Percentiles rank a stretch among this genome's conserved stretches.
These are phyloP conservation scores for Cystobasidium sp. DNA, from an alignment of 1,284 basidiomycete species.

Conservation along the genomic window DNA sequence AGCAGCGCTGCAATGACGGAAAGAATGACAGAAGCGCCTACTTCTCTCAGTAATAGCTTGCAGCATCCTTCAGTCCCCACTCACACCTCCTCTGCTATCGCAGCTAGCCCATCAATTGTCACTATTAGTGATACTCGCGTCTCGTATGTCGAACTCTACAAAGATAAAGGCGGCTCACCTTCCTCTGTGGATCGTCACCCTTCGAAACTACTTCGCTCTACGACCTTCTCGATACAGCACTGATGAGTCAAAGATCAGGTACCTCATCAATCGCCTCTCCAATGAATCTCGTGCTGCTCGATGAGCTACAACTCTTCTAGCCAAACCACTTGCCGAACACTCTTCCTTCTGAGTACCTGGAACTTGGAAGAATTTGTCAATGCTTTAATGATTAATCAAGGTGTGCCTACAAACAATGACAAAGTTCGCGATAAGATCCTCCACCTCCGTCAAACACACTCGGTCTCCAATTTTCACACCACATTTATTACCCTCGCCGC, in stretches of 20 bases:
- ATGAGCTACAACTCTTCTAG: neutral
- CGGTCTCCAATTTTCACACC: neutral
- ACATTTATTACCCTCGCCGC: conserved; percentile 14
- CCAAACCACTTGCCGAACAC: too few relatives aligned
- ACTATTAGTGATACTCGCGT: too few relatives aligned
- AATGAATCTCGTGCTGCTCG: neutral
- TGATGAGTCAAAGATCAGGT: neutral
- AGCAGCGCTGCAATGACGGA: too few relatives aligned
- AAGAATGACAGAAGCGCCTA: too few relatives aligned
- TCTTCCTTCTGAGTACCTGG: neutral
- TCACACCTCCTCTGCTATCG: too few relatives aligned
- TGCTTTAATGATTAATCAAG: neutral
- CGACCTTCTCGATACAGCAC: neutral
- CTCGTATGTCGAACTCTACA: neutral
- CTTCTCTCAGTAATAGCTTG: too few relatives aligned
- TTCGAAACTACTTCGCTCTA: neutral
- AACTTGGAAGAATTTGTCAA: neutral
- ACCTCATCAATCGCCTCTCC: neutral
- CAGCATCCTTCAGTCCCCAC: too few relatives aligned
- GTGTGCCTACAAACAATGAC: neutral
- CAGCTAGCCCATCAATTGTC: too few relatives aligned
- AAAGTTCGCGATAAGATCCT: neutral
- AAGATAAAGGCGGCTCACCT: neutral
- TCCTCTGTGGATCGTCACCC: neutral
- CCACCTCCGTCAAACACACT: neutral